phyloP scores from a whole-genome alignment of 768 basidiomycete genomes.

The Hypholoma sublateritium region DNA sequence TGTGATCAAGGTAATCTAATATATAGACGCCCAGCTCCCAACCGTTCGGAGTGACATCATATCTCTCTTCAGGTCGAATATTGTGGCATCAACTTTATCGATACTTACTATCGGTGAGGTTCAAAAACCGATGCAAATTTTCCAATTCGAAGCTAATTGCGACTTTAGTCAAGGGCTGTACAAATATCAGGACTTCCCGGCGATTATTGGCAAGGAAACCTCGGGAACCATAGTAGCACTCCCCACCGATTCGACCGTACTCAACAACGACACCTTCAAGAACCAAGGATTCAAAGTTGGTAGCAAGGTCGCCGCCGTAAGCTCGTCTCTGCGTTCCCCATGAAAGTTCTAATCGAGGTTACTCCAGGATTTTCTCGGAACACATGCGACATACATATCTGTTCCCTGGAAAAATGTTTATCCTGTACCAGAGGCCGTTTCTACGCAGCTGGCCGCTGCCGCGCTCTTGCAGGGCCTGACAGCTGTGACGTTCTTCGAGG shows the following conservation, averaged over 20 bases:
- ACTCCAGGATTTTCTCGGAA: slow-evolving; percentile 42
- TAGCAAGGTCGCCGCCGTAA: slow-evolving; percentile 69
- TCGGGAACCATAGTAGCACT: slow-evolving; percentile 75
- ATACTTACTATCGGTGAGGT: slow-evolving; percentile 72
- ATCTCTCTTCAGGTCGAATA: slow-evolving; percentile 55
- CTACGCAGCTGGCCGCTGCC: slow-evolving; percentile 65
- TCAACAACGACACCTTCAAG: slow-evolving; percentile 63
- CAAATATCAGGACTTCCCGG: slow-evolving; percentile 54
- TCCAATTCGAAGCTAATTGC: not conserved
- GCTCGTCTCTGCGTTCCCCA: slow-evolving; percentile 16
- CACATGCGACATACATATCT: slow-evolving; percentile 73
- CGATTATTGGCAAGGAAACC: slow-evolving; percentile 74
- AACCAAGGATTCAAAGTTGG: slow-evolving; percentile 66
- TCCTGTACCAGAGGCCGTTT: slow-evolving; percentile 63
- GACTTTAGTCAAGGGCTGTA: slow-evolving; percentile 60
- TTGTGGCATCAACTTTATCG: slow-evolving; percentile 85
- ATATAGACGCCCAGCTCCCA: too few species aligned
- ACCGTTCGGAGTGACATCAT: not conserved
- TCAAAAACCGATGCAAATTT: not conserved
- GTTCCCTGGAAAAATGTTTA: slow-evolving; percentile 61
- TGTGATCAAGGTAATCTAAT: slow-evolving; percentile 38
- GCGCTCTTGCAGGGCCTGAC: slow-evolving; percentile 77
- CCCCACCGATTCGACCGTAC: slow-evolving; percentile 62
- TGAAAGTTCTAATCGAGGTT: not conserved
- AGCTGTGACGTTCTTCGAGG: slow-evolving; percentile 72